Conservation (phyloP, 23 red algal species). For the Gracilaria caudata region DNA sequence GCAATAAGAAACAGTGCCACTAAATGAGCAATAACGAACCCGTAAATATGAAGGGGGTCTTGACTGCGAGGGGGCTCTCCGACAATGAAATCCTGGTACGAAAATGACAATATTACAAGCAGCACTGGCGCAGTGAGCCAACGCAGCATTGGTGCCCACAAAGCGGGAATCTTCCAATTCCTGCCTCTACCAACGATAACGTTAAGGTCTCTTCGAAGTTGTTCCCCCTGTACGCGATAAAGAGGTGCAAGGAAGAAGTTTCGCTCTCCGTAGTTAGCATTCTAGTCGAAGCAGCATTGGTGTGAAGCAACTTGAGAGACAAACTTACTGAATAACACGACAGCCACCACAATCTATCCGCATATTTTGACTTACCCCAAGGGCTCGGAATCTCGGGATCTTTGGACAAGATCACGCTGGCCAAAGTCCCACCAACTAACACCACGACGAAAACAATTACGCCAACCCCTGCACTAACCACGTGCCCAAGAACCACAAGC, state of each 20-base stretch:
- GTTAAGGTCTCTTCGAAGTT: constrained; percentile 14
- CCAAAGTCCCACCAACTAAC: constrained; percentile 5
- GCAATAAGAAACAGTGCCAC: background rate
- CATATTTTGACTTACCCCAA: background rate
- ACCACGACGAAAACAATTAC: background rate
- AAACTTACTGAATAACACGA: constrained; percentile 7
- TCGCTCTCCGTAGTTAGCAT: background rate
- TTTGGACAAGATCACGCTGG: background rate
- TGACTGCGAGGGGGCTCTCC: background rate
- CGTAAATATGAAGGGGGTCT: constrained; percentile 7
- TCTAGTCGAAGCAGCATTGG: background rate
- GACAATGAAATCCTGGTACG: background rate
- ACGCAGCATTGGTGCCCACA: constrained; percentile 14
- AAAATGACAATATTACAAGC: background rate
- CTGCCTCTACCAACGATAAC: background rate
- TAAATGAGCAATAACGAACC: background rate
- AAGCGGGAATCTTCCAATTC: constrained; percentile 4
- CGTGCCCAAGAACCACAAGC: background rate
- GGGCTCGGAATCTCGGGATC: background rate
- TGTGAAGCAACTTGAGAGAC: background rate
- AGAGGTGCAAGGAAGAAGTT: background rate
- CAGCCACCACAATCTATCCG: constrained; percentile 7
- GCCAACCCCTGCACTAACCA: background rate
- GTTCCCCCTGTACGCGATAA: background rate
- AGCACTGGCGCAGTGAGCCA: constrained; percentile 15